Conservation (phyloP, 2,329 filamentous ascomycete species). For the Microsporum ferrugineum region DNA sequence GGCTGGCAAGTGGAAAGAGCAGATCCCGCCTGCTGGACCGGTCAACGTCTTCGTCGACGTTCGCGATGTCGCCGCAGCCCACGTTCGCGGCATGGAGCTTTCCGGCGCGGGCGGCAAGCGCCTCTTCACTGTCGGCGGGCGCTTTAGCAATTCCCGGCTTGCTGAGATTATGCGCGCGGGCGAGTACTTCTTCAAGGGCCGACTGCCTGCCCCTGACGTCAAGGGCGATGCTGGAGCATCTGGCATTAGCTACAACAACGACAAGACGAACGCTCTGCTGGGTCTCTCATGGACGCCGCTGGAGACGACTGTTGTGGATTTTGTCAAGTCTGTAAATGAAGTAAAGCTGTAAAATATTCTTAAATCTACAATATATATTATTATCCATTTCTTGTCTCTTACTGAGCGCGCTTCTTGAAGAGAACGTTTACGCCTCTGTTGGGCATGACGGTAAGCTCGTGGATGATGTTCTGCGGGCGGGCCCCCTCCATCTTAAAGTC, state of each 20-base stretch:
- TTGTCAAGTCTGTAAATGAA: not conserved
- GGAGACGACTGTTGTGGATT: not conserved
- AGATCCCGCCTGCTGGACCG: not conserved
- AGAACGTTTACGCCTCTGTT: not conserved
- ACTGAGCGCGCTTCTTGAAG: not conserved
- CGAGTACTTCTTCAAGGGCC: not conserved
- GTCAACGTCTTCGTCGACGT: not conserved
- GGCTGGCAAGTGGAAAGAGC: not conserved
- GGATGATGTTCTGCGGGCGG: not conserved
- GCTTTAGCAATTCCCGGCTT: not conserved
- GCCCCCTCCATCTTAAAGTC: slow-evolving; percentile 17
- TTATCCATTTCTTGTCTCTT: not conserved
- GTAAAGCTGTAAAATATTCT: not conserved
- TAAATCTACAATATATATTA: not conserved
- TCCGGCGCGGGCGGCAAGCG: not conserved
- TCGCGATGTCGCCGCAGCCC: not conserved
- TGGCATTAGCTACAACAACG: not conserved
- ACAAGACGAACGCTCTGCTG: not conserved
- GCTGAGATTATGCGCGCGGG: not conserved
- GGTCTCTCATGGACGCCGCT: not conserved
- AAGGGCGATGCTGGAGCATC: not conserved
- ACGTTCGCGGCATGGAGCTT: not conserved
- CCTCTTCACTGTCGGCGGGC: not conserved
- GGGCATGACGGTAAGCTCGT: not conserved
- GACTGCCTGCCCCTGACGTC: not conserved